phyloP scores from a whole-genome alignment of 371 early-diverging fungal species.

The Apophysomyces ossiformis region DNA sequence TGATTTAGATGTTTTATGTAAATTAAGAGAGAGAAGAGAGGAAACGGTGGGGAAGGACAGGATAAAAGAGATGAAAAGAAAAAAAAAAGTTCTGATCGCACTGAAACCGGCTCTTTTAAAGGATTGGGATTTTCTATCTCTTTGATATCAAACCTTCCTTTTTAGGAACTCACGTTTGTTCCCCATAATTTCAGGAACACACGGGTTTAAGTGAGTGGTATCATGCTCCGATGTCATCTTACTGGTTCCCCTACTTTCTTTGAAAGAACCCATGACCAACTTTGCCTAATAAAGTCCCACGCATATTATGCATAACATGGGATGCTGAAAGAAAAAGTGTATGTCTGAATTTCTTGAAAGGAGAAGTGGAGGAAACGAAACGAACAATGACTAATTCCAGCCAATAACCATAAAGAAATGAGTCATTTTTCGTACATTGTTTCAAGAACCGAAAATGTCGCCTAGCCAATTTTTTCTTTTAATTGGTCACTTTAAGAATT shows the following conservation, averaged over 20 bases:
- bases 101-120: constrained; percentile 15
- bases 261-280: constrained; percentile 3
- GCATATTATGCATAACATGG: background rate
- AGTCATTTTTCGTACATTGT: constrained; percentile 7
- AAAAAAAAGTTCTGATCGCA: background rate
- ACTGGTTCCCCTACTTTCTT: constrained; percentile 2
- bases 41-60: background rate
- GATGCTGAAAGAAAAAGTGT: background rate
- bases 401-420: constrained; percentile 2
- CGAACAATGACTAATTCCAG: constrained; percentile 1
- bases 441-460: background rate
- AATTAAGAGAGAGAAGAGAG: constrained; percentile 17
- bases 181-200: constrained; percentile 19
- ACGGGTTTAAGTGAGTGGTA: constrained; percentile 7
- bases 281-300: constrained; percentile 8
- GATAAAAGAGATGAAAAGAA: constrained; percentile 22
- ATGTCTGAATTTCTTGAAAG: background rate
- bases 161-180: constrained; percentile 6
- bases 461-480: background rate
- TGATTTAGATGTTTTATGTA: background rate
- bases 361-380: constrained; percentile 8
- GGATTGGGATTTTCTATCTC: constrained; percentile 6
- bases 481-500: too few species aligned
- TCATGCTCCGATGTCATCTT: constrained; percentile 14
- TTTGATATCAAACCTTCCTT: constrained; percentile 22